Evolutionary conservation across 176 grass and related monocot genomes (phyloP).

Genomic region (Miscanthus lutarioriparius): DNA sequence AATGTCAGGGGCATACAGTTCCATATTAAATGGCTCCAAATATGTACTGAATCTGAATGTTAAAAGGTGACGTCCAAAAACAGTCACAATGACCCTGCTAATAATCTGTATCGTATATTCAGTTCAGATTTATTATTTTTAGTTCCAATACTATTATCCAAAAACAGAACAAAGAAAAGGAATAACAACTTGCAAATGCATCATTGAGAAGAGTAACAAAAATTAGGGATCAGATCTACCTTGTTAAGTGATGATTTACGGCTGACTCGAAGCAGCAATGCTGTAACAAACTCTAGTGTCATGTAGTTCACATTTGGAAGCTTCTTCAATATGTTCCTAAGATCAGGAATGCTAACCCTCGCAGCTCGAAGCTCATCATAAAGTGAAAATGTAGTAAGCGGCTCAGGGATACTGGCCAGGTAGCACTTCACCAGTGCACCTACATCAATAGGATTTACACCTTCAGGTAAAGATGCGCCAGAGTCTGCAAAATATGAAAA

Average conservation of each 20-base stretch:
- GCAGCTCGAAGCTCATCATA: conserved; percentile 87
- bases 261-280: conserved; percentile 84
- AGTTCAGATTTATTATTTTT: conserved; percentile 21
- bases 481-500: conserved; percentile 58
- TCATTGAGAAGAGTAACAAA: background rate
- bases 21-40: conserved; percentile 4
- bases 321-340: conserved; percentile 95
- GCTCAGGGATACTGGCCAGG: conserved; percentile 91
- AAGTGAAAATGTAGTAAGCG: conserved; percentile 74
- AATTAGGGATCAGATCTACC: conserved; percentile 48
- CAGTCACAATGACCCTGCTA: background rate
- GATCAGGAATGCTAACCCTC: conserved; percentile 75
- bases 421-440: conserved; percentile 90
- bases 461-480: conserved; percentile 72
- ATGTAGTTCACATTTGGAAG: conserved; percentile 98
- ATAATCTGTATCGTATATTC: background rate
- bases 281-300: conserved; percentile 93
- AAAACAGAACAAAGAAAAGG: background rate
- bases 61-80: background rate
- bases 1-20: background rate
- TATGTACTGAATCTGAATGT: background rate
- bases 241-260: conserved; percentile 93
- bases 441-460: conserved; percentile 64
- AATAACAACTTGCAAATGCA: background rate
- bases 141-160: background rate